Evolutionary conservation across 1,284 basidiomycete genomes (phyloP), one percentile per base, ranked within the genome.

Genomic region (Malassezia sp.): DNA sequence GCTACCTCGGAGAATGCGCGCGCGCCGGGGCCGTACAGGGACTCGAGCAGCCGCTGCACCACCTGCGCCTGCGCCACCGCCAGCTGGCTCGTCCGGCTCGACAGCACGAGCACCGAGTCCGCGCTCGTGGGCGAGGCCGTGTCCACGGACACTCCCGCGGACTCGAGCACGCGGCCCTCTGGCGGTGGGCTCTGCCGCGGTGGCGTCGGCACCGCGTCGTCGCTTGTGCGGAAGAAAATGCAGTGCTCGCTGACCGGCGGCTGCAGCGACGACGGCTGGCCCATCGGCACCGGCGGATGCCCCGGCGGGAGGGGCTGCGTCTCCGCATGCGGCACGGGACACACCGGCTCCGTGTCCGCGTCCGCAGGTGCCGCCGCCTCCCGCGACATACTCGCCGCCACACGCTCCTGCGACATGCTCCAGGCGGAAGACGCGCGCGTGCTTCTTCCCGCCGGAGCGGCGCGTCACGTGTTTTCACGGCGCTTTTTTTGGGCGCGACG

Each of bases 141-240:
- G n/a, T n/a, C n/a, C n/a, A n/a, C n/a, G n/a, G n/a, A n/a, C n/a
- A n/a, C n/a, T n/a, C n/a, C n/a, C n/a, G n/a, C n/a, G n/a, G n/a
- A n/a, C 11, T 23, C 34, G 21, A 4, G 14, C 21, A 17, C n/a
- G n/a, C n/a, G n/a, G n/a, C n/a, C n/a, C n/a, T n/a, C n/a, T n/a
- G n/a, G n/a, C n/a, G n/a, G n/a, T n/a, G n/a, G n/a, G n/a, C n/a
- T n/a, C n/a, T n/a, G n/a, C n/a, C n/a, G n/a, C n/a, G n/a, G n/a
- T n/a, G n/a, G n/a, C n/a, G n/a, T n/a, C n/a, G n/a, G n/a, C n/a
- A n/a, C n/a, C n/a, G n/a, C n/a, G n/a, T n/a, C n/a, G n/a, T n/a
- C n/a, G n/a, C n/a, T n/a, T n/a, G n/a, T n/a, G 14, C 67, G 59
- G 46, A 56, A 67, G 34, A 69, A 69, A 52, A 69, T 60, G 49